A percentile compares a stretch with the other conserved stretches of the same genome.
These are phyloP conservation scores for Penstemon barbatus DNA, from an alignment of 257 asterid genomes.

Conservation along the genomic window DNA sequence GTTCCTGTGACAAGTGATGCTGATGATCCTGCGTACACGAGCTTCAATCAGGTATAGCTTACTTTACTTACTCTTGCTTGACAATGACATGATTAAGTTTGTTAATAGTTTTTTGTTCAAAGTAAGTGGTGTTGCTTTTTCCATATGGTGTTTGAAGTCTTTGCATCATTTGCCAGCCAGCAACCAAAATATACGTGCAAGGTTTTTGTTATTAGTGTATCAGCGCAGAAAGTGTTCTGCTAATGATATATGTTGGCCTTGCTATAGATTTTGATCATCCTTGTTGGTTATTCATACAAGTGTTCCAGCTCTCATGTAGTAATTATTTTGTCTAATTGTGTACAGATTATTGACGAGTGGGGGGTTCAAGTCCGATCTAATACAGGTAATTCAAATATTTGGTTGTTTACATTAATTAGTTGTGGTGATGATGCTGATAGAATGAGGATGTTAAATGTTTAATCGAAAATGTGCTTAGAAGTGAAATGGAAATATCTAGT, in stretches of 20 bases:
- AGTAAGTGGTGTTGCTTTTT: slow-evolving; percentile 44
- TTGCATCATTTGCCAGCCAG: slow-evolving; percentile 59
- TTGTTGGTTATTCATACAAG: slow-evolving; percentile 2
- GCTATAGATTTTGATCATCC: slow-evolving; percentile 30
- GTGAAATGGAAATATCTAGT: neutral
- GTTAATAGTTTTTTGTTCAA: neutral
- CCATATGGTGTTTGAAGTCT: slow-evolving; percentile 48
- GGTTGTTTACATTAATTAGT: slow-evolving; percentile 1
- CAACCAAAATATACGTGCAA: slow-evolving; percentile 54
- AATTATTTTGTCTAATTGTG: slow-evolving; percentile 25
- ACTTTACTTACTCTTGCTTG: neutral
- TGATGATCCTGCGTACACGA: slow-evolving; percentile 57
- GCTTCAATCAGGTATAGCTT: slow-evolving; percentile 70
- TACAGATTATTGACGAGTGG: slow-evolving; percentile 93
- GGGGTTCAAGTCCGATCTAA: slow-evolving; percentile 62
- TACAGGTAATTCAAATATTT: slow-evolving; percentile 46
- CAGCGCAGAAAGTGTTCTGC: slow-evolving; percentile 27
- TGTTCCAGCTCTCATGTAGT: slow-evolving; percentile 19
- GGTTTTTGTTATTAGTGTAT: slow-evolving; percentile 27
- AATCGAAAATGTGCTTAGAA: neutral
- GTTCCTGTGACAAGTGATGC: slow-evolving; percentile 53
- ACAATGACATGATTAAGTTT: neutral
- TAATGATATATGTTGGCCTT: slow-evolving; percentile 28
- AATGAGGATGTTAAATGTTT: slow-evolving; percentile 9
- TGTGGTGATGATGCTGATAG: slow-evolving; percentile 23